Evolutionary conservation across 2,329 filamentous ascomycete genomes (phyloP), one percentile per base, ranked within the genome.

Genomic region (Stromatinia cepivora): DNA sequence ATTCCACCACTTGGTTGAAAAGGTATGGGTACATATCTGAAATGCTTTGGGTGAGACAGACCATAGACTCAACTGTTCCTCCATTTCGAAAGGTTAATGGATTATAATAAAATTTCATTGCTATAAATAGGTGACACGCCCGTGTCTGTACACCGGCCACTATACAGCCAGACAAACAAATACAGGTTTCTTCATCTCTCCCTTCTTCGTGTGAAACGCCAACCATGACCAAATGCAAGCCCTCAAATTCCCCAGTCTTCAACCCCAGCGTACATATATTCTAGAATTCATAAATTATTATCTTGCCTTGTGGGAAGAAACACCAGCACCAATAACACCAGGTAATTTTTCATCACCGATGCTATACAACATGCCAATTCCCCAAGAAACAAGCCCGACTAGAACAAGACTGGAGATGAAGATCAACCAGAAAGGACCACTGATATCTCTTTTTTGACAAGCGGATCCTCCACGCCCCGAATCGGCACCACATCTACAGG

Each of bases 301-400:
- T 72, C 77, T 76, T 36, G 73, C 54, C 80, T 90, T 93, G 46
- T 88, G 87, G 31, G 61, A 64, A 73, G 90, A 92, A 50, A 99
- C 94, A 72, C 95, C 95, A 61, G 95, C 95, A n/a, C 93, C 93
- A 79, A 99, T 94, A 11, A 99, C 94, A 75, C 93, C 93, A 0
- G 95, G 95, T 73, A 98, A 84, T 81, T 93, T 91, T 82, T 97
- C 89, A 79, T 91, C 87, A 46, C 94, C 95, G 76, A 98, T 92
- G 72, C 84, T 89, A 80, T 90, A 95, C 67, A 99, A 80, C 84
- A 97, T 83, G 8, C 90, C 88, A 75, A 98, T 89, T 15, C 88
- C 88, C 78, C 91, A 89, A 50, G 84, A 84, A 39, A 96, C 81
- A 50, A 92, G 81, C 59, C 87, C 85, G 1, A 95, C 81, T 72